Percentiles rank a stretch among this genome's conserved stretches.
Evolutionary conservation across 1,284 basidiomycete genomes (phyloP).

Genomic region (Phellopilus nigrolimitatus): DNA sequence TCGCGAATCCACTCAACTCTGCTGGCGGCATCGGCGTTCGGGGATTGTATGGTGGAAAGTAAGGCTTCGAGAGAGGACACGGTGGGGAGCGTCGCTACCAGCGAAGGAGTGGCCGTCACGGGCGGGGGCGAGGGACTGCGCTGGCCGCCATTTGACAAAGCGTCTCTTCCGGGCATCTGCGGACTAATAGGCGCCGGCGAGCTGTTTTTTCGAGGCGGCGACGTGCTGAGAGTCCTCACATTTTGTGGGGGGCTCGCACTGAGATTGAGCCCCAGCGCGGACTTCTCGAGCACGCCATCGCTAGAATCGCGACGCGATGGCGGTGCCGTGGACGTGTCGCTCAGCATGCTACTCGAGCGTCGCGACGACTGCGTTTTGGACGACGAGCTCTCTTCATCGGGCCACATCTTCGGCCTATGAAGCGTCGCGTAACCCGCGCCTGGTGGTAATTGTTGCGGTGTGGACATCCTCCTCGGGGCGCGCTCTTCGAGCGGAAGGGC

Average conservation of each 20-base stretch:
- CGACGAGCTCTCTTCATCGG: too few relatives aligned
- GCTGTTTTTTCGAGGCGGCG: conserved; percentile 10
- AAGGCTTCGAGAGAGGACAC: conserved; percentile 47
- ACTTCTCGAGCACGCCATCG: neutral
- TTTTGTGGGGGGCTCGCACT: neutral
- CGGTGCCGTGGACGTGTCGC: too few relatives aligned
- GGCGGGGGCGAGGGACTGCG: conserved; percentile 27
- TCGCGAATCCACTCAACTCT: conserved; percentile 76
- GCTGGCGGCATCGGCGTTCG: conserved; percentile 48
- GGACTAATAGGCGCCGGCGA: conserved; percentile 20
- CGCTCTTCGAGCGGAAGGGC: conserved; percentile 52
- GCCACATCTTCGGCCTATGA: too few relatives aligned
- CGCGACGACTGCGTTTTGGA: too few relatives aligned
- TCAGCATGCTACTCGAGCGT: too few relatives aligned
- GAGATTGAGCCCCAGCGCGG: neutral
- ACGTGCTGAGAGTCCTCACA: neutral
- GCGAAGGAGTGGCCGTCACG: conserved; percentile 36
- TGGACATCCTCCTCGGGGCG: conserved; percentile 11
- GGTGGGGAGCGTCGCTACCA: conserved; percentile 64
- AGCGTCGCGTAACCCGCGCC: conserved; percentile 23
- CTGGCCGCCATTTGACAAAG: conserved; percentile 2
- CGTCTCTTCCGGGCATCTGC: neutral
- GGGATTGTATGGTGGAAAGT: conserved; percentile 42
- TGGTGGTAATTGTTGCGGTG: conserved; percentile 22
- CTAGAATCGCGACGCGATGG: too few relatives aligned